Conservation (phyloP, 345 rosid genomes). For the Rhodamnia argentea region DNA sequence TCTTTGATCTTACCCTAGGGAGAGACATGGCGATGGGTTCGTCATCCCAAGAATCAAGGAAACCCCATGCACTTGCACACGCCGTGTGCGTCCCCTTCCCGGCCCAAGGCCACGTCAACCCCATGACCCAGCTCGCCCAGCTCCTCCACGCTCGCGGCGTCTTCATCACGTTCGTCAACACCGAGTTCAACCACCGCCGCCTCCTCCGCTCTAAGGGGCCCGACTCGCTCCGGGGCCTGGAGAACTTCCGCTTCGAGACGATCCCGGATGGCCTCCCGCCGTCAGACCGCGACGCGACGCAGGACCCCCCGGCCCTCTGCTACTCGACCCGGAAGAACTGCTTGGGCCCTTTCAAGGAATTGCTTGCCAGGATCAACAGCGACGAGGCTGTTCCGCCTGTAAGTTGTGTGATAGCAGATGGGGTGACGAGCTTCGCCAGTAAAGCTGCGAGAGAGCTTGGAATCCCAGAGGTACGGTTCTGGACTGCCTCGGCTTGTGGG, state of each 20-base stretch:
- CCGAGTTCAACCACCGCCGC: constrained; percentile 17
- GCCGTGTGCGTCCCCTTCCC: constrained; percentile 29
- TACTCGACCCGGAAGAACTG: constrained; percentile 1
- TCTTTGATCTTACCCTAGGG: neutral
- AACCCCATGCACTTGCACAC: neutral
- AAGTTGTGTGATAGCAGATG: constrained; percentile 22
- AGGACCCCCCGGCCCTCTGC: neutral
- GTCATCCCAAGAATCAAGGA: neutral
- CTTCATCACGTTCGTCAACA: constrained; percentile 28
- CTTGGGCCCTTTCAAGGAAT: constrained; percentile 10
- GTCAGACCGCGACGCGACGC: constrained; percentile 6
- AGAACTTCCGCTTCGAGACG: constrained; percentile 13
- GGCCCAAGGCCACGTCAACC: constrained; percentile 29
- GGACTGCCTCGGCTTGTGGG: constrained; percentile 23
- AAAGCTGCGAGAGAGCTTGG: constrained; percentile 18
- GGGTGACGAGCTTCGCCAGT: constrained; percentile 4
- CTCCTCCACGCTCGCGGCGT: constrained; percentile 27
- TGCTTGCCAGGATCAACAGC: constrained; percentile 7
- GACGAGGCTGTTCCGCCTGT: constrained; percentile 7
- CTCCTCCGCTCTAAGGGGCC: constrained; percentile 7
- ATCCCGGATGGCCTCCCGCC: constrained; percentile 22
- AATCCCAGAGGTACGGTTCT: constrained; percentile 14
- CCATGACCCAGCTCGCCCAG: constrained; percentile 26
- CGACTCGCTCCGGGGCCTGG: neutral
- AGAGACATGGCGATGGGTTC: neutral